Evolutionary conservation across 129 eudicot species (phyloP), one percentile per base, ranked within the genome.

Genomic region (Arctium minus): DNA sequence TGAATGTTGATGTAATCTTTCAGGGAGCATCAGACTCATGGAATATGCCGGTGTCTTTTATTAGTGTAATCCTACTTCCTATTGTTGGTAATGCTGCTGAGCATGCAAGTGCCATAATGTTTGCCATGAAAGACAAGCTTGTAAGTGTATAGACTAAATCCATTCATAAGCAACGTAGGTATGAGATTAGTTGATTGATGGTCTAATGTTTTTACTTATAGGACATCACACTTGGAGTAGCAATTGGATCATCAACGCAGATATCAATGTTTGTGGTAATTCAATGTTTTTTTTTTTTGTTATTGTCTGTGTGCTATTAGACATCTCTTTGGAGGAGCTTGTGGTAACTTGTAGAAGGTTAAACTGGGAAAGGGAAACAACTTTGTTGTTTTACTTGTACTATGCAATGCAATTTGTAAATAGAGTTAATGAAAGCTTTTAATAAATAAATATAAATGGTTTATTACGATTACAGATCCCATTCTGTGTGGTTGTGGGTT

Each of bases 211-310:
- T 38, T 31, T 36, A 53, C 37, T 79, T 86, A n/a, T 80, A 94
- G 98, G 98, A 94, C 84, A 94, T 94, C 84, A 88, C 98, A 42
- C 92, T 94, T 78, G 98, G 98, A 87, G 98, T 94, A n/a, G 98
- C 98, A 75, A 94, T 94, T 69, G 98, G 98, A 69, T 94, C 98
- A 64, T 94, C 98, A 46, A 94, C 98, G 71, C 98, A 94, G 83
- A 94, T 94, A 86, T 92, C 98, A 42, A 94, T 94, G 98, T 94
- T 94, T 89, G 98, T 94, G 96, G 98, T 92, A 91, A 91, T 42
- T 13, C 6, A 5, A 5, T 39, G 5, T 39, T 22, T 22, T 22
- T 22, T 22, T 22, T 22, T 22, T 22, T 22, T 22, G 27, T 22
- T 22, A 22, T 22, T 22, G 27, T 22, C 27, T 22, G 27, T 22